These are phyloP conservation scores for Cylindrotheca closterium DNA, from an alignment of 108 stramenopile species.

Conservation along the genomic window DNA sequence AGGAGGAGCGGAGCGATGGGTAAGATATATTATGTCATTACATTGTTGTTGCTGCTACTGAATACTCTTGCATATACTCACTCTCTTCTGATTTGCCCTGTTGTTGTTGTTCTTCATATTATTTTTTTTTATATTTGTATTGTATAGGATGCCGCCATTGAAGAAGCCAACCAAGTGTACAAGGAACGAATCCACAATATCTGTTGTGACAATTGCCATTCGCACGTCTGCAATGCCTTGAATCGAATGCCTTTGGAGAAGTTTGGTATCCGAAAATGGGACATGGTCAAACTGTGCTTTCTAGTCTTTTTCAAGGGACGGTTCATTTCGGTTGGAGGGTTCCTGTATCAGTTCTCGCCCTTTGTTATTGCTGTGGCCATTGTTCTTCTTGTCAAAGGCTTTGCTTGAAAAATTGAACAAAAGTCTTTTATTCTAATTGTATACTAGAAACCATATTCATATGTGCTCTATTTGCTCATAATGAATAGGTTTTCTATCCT, in stretches of 20 bases:
- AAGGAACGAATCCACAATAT: conserved; percentile 91
- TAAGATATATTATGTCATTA: neutral
- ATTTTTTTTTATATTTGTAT: no score
- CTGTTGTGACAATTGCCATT: conserved; percentile 94
- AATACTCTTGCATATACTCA: no score
- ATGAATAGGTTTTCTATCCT: no score
- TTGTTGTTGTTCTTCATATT: no score
- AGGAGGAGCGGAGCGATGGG: conserved; percentile 36
- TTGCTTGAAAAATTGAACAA: no score
- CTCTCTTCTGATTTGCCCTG: neutral
- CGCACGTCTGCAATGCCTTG: conserved; percentile 92
- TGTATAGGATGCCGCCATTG: conserved; percentile 71
- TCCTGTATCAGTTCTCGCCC: conserved; percentile 67
- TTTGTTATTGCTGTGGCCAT: neutral
- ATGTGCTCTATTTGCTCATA: no score
- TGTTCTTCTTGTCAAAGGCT: neutral
- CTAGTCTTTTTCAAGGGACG: conserved; percentile 86
- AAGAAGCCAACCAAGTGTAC: conserved; percentile 84
- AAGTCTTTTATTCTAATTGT: no score
- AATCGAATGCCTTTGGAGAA: conserved; percentile 71
- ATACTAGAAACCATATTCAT: no score
- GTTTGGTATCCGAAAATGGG: conserved; percentile 74
- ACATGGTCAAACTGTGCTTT: conserved; percentile 94
- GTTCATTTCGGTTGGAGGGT: conserved; percentile 59
- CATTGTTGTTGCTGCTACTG: neutral